Percentiles rank a stretch among this genome's conserved stretches.
Evolutionary conservation across 768 basidiomycete genomes (phyloP).

Genomic region (Lyophyllum atratum): DNA sequence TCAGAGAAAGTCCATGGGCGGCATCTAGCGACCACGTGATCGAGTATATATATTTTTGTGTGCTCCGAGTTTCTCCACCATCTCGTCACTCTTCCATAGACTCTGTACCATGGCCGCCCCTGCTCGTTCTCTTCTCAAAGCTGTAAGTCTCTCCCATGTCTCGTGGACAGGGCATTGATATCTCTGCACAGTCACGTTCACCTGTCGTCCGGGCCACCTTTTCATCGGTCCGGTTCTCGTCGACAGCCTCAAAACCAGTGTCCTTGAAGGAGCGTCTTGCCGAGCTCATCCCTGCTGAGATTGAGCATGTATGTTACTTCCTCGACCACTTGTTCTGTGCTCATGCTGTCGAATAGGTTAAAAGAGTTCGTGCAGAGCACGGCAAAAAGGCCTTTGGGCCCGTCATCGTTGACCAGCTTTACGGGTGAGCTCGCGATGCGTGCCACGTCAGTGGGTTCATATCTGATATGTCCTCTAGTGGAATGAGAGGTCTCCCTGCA

Average conservation of each 20-base stretch:
- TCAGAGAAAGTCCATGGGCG: conserved; percentile 13
- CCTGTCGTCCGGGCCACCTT: conserved; percentile 43
- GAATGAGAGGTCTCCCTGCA: conserved; percentile 88
- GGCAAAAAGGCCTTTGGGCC: conserved; percentile 94
- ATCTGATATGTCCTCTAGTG: conserved; percentile 42
- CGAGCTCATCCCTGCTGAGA: conserved; percentile 89
- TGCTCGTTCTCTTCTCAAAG: conserved; percentile 36
- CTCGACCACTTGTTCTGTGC: not conserved
- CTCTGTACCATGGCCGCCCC: conserved; percentile 42
- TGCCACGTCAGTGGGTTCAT: not conserved
- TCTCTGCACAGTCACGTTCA: conserved; percentile 48
- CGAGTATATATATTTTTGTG: conserved; percentile 17
- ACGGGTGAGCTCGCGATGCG: conserved; percentile 55
- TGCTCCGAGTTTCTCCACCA: conserved; percentile 17
- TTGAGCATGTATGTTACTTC: conserved; percentile 59
- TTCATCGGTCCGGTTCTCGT: conserved; percentile 59
- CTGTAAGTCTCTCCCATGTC: conserved; percentile 30
- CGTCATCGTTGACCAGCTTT: conserved; percentile 87
- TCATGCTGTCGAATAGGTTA: conserved; percentile 52
- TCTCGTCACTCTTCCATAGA: conserved; percentile 15
- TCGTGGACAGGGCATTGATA: conserved; percentile 4
- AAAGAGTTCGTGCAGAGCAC: conserved; percentile 80
- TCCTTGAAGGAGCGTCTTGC: conserved; percentile 91
- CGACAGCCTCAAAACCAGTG: conserved; percentile 64
- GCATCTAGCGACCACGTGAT: conserved; percentile 25